A percentile compares a stretch with the other conserved stretches of the same genome.
Evolutionary conservation across 441 rosid species (phyloP).

Genomic region (Manihot esculenta): DNA sequence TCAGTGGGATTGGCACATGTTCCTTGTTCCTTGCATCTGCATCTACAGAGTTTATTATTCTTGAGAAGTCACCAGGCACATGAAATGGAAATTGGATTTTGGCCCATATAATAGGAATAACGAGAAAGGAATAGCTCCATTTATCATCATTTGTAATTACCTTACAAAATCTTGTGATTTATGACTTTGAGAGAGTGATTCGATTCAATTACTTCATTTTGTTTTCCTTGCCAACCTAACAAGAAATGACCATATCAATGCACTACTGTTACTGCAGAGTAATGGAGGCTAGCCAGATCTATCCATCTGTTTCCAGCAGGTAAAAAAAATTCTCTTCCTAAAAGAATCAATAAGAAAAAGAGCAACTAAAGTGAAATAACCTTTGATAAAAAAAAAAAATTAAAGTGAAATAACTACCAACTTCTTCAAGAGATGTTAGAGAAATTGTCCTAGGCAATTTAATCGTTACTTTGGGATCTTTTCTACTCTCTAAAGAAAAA

Average conservation of each 20-base stretch:
- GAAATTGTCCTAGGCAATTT: no score
- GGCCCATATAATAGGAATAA: constrained; percentile 27
- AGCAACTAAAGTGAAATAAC: no score
- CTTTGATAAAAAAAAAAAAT: no score
- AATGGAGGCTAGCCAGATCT: no score
- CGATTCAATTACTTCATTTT: constrained; percentile 35
- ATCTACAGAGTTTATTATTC: constrained; percentile 12
- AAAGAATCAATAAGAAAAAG: no score
- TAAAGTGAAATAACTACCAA: no score
- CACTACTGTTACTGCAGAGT: no score
- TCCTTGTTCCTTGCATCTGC: neutral
- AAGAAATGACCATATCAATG: neutral
- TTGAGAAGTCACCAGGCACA: constrained; percentile 12
- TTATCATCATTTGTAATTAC: constrained; percentile 40
- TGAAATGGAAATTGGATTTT: constrained; percentile 25
- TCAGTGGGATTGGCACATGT: neutral
- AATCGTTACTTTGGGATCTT: no score
- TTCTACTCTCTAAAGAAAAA: no score
- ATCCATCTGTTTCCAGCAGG: no score
- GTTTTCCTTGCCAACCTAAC: neutral
- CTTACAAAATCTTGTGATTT: constrained; percentile 25
- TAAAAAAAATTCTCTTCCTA: no score
- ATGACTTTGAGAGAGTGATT: constrained; percentile 29
- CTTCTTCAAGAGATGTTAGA: no score
- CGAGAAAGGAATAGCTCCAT: constrained; percentile 21